Conservation (phyloP, 2,329 filamentous ascomycete genomes). For the Fusarium austroafricanum region DNA sequence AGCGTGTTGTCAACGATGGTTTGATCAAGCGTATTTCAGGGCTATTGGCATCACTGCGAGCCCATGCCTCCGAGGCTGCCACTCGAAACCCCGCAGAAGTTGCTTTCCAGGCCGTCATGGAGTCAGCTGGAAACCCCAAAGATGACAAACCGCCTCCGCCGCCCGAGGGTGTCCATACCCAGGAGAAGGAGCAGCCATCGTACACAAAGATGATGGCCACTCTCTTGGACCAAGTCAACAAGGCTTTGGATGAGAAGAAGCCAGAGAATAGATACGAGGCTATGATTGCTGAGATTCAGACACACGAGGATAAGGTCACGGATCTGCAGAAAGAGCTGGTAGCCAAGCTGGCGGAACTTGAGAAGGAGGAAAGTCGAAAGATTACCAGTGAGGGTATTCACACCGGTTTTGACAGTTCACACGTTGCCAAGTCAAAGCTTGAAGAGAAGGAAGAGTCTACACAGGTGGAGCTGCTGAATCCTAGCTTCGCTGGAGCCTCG, state of each 20-base stretch:
- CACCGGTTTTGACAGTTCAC: slow-evolving; percentile 89
- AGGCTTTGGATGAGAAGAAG: slow-evolving; percentile 81
- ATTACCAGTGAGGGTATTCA: slow-evolving; percentile 94
- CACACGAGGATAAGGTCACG: slow-evolving; percentile 81
- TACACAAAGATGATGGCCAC: slow-evolving; percentile 99
- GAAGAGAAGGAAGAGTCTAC: slow-evolving; percentile 61
- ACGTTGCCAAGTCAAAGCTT: slow-evolving; percentile 73
- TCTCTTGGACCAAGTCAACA: slow-evolving; percentile 92
- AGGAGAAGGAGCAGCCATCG: slow-evolving; percentile 79
- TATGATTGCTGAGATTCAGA: slow-evolving; percentile 82
- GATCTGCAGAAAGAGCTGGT: slow-evolving; percentile 80
- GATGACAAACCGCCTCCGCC: slow-evolving; percentile 80
- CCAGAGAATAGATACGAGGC: slow-evolving; percentile 74
- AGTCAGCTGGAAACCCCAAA: slow-evolving; percentile 76
- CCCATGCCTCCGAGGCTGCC: slow-evolving; percentile 76
- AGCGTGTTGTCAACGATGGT: slow-evolving; percentile 91
- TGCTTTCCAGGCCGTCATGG: slow-evolving; percentile 90
- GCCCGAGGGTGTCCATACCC: slow-evolving; percentile 81
- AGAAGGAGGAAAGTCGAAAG: slow-evolving; percentile 86
- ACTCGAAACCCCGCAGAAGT: slow-evolving; percentile 79
- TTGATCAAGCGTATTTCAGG: slow-evolving; percentile 85
- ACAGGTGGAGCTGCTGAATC: slow-evolving; percentile 81
- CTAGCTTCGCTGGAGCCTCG: slow-evolving; percentile 55
- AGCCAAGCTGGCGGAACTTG: slow-evolving; percentile 80
- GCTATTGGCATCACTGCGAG: slow-evolving; percentile 79